phyloP scores from a whole-genome alignment of 768 basidiomycete species.

The Daedalea quercina region DNA sequence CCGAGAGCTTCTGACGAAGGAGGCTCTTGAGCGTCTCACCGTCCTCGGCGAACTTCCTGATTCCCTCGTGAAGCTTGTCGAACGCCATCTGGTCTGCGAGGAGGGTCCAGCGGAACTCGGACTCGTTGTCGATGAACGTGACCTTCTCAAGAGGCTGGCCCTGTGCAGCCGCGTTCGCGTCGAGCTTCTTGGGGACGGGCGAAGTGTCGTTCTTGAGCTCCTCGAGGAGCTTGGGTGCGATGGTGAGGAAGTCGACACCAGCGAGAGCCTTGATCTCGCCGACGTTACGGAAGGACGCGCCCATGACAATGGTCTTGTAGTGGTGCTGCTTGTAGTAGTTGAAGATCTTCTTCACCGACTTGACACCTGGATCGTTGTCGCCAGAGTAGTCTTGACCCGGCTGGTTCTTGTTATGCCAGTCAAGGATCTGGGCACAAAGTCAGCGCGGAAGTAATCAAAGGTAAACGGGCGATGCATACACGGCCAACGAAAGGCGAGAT shows the following conservation, averaged over 20 bases:
- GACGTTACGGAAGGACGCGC: conserved; percentile 98
- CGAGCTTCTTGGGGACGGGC: conserved; percentile 80
- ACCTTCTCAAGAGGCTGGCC: conserved; percentile 71
- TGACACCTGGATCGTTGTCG: conserved; percentile 92
- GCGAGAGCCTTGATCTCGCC: conserved; percentile 94
- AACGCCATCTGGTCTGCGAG: conserved; percentile 97
- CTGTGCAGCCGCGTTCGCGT: conserved; percentile 48
- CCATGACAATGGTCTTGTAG: conserved; percentile 99
- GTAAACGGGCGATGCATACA: conserved; percentile 39
- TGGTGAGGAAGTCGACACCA: conserved; percentile 97
- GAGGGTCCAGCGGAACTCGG: conserved; percentile 93
- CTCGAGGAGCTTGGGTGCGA: conserved; percentile 84
- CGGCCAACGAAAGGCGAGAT: conserved; percentile 99
- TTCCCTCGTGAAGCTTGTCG: conserved; percentile 97
- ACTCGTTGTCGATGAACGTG: conserved; percentile 83
- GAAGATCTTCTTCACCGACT: conserved; percentile 95
- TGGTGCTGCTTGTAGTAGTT: conserved; percentile 99
- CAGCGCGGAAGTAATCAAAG: conserved; percentile 9
- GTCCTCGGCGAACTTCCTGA: conserved; percentile 97
- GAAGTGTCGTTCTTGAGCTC: conserved; percentile 81
- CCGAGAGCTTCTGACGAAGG: conserved; percentile 63
- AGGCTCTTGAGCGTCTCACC: conserved; percentile 82
- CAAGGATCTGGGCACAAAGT: conserved; percentile 65
- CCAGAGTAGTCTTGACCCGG: conserved; percentile 84
- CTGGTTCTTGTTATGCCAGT: conserved; percentile 94